Percentiles rank a stretch among this genome's conserved stretches.
Conservation (phyloP, 2,329 filamentous ascomycete genomes). For the Diplodia intermedia region DNA sequence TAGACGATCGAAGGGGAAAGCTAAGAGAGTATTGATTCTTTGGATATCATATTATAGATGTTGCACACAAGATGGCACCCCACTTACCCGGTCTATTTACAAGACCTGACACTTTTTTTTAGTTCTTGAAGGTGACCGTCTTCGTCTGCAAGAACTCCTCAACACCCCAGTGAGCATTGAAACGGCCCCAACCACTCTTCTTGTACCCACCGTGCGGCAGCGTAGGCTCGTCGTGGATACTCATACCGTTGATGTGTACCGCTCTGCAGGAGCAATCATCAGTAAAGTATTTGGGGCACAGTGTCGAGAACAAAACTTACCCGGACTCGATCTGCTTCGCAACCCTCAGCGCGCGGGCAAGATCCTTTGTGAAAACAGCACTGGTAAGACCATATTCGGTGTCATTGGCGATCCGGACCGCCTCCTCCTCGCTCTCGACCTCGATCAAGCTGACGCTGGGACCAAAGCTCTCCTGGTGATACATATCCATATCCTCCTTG, state of each 20-base stretch:
- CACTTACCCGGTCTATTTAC: conserved; percentile 8
- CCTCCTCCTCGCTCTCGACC: conserved; percentile 73
- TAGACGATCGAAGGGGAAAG: not conserved
- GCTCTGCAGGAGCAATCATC: conserved; percentile 42
- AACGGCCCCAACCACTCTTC: conserved; percentile 57
- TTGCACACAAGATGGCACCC: not conserved
- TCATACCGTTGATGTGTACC: conserved; percentile 61
- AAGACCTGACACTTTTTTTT: conserved; percentile 5
- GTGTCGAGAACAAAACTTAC: conserved; percentile 38
- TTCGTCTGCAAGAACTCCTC: conserved; percentile 56
- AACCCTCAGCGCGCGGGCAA: conserved; percentile 56
- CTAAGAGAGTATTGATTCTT: not conserved
- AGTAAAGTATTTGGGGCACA: too few relatives aligned
- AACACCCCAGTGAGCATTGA: conserved; percentile 55
- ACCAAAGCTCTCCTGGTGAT: conserved; percentile 77
- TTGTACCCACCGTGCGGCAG: conserved; percentile 60
- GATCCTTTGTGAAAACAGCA: conserved; percentile 74
- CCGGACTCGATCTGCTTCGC: conserved; percentile 64
- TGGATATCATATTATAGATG: conserved; percentile 9
- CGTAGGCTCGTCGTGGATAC: conserved; percentile 56
- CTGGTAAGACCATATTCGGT: conserved; percentile 78
- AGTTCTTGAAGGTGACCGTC: conserved; percentile 51
- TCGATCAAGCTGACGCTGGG: conserved; percentile 73
- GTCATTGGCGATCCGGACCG: conserved; percentile 76
- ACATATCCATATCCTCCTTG: conserved; percentile 75